Percentiles rank a stretch among this genome's conserved stretches.
These are phyloP conservation scores for Symbiodinium pilosum DNA, from an alignment of 73 alveolate genomes.

Conservation along the genomic window DNA sequence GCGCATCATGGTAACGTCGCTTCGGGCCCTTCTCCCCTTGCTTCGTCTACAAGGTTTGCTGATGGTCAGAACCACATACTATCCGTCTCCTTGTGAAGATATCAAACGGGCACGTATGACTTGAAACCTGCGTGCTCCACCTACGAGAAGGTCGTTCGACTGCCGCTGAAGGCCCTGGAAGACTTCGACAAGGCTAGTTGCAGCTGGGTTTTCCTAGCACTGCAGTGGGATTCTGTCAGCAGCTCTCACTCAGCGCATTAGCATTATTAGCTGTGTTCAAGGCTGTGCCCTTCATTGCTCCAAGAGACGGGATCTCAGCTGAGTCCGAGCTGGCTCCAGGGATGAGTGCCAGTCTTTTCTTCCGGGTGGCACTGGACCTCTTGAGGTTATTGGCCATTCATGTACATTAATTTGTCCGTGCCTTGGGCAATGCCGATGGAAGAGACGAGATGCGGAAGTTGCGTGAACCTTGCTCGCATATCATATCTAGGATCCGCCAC, in stretches of 20 bases:
- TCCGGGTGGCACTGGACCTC: neutral
- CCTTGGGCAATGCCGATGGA: neutral
- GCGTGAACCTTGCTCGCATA: too few relatives aligned
- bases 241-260: neutral
- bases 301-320: neutral
- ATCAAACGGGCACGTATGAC: too few relatives aligned
- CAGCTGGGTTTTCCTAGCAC: neutral
- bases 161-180: conserved; percentile 77
- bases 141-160: conserved; percentile 82
- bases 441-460: too few relatives aligned
- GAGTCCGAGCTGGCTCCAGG: too few relatives aligned
- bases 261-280: neutral
- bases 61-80: too few relatives aligned
- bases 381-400: conserved; percentile 68
- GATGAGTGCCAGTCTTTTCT: too few relatives aligned
- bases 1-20: too few relatives aligned
- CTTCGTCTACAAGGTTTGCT: too few relatives aligned
- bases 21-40: too few relatives aligned
- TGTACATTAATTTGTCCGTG: conserved; percentile 56
- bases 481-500: too few relatives aligned
- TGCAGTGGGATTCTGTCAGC: neutral
- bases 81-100: too few relatives aligned
- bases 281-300: conserved; percentile 91
- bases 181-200: conserved; percentile 65
- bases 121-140: too few relatives aligned